These are phyloP conservation scores for Gynochthodes officinalis DNA, from an alignment of 257 asterid species.

Conservation along the genomic window DNA sequence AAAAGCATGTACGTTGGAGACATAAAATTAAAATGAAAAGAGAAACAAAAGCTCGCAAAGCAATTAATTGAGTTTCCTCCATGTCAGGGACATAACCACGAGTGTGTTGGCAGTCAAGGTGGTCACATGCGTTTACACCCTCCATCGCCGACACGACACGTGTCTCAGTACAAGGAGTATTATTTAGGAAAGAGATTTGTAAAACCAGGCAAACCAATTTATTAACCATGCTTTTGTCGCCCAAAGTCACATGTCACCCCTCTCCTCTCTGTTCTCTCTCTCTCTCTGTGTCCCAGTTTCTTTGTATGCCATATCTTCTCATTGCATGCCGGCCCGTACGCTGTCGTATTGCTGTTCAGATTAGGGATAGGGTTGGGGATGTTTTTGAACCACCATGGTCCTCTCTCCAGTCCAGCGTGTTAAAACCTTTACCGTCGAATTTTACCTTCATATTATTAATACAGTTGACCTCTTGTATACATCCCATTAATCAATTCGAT, in stretches of 20 bases:
- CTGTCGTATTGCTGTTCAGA: no score
- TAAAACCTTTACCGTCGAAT: no score
- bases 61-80: conserved; percentile 22
- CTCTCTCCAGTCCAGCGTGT: no score
- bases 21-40: background rate
- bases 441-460: no score
- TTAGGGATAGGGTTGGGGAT: no score
- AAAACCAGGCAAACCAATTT: conserved; percentile 41
- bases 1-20: no score
- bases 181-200: conserved; percentile 37
- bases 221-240: conserved; percentile 50
- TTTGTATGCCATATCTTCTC: background rate
- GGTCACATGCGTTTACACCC: conserved; percentile 61
- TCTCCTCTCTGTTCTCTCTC: no score
- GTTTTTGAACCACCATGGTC: no score
- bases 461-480: no score
- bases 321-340: no score
- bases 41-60: conserved; percentile 3
- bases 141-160: conserved; percentile 46
- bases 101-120: conserved; percentile 41
- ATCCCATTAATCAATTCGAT: no score
- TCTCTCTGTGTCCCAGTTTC: conserved; percentile 22
- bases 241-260: conserved; percentile 37
- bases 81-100: conserved; percentile 79
- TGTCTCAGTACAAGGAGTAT: conserved; percentile 32